phyloP scores from a whole-genome alignment of 2,329 filamentous ascomycete genomes.

The Juglanconis sp. region DNA sequence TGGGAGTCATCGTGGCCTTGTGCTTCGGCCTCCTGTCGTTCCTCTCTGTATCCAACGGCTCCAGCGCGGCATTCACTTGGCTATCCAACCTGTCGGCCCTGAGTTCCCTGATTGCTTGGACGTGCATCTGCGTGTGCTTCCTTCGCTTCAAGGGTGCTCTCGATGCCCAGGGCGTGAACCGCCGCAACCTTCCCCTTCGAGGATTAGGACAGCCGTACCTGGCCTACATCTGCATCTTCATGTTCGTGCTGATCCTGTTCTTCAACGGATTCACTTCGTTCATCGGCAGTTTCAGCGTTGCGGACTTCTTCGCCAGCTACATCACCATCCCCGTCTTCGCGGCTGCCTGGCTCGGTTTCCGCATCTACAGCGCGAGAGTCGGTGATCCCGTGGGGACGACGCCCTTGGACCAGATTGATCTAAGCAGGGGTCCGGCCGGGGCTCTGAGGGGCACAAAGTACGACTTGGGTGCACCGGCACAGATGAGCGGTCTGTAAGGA shows the following conservation, averaged over 20 bases:
- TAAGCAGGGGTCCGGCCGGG: slow-evolving; percentile 12
- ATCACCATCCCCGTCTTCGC: slow-evolving; percentile 27
- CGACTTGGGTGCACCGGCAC: slow-evolving; percentile 8
- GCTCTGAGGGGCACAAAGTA: slow-evolving; percentile 15
- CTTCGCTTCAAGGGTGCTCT: slow-evolving; percentile 34
- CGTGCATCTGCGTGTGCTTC: slow-evolving; percentile 28
- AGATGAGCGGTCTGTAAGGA: background rate
- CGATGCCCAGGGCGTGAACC: slow-evolving; percentile 35
- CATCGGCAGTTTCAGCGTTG: slow-evolving; percentile 36
- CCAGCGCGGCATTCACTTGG: slow-evolving; percentile 51
- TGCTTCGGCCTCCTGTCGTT: slow-evolving; percentile 46
- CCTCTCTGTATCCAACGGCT: slow-evolving; percentile 41
- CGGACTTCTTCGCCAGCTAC: slow-evolving; percentile 39
- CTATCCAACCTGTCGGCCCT: slow-evolving; percentile 53
- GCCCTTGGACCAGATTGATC: slow-evolving; percentile 14
- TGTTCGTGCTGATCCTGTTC: slow-evolving; percentile 40
- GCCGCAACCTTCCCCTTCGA: slow-evolving; percentile 27
- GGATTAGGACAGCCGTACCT: slow-evolving; percentile 33
- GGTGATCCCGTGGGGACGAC: slow-evolving; percentile 6
- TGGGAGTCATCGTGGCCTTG: slow-evolving; percentile 39
- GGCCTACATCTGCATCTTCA: slow-evolving; percentile 40
- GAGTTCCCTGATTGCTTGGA: slow-evolving; percentile 31
- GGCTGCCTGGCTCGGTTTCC: slow-evolving; percentile 37
- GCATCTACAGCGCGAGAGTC: slow-evolving; percentile 19
- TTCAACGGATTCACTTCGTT: slow-evolving; percentile 44